Base-by-base conservation (phyloP, 441 rosid species). In the Pelargonium myrrhifolium region DNA sequence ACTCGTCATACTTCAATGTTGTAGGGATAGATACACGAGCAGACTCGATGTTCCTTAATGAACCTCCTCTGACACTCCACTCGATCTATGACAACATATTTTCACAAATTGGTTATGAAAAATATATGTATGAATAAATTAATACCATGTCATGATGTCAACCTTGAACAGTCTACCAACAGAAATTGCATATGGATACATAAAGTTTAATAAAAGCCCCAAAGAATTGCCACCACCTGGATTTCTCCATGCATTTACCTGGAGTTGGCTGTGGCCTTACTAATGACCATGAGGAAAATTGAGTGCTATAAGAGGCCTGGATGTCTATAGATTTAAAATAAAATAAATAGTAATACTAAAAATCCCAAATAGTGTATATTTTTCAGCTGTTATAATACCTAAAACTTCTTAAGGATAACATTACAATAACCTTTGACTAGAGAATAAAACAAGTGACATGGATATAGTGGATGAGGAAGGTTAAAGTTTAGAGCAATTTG, bases 21-120 rank as follows among this genome's bases (percentile, higher is more conserved):
- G 91, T 20, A 55, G 97, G 97, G 74, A 94, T 77, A 53, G 99
- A 94, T 71, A 89, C 76, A 68, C 97, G 91, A 72, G 98, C 99
- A 73, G 98, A 92, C 71, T 89, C 94, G 11, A 86, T 75, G 78
- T 94, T 94, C 77, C 97, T 81, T 71, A 91, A 68, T 58, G 94
- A 77, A 69, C 96, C 98, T 80, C 97, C 98, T 79, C 79, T 88
- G 61, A 92, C 85, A 76, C 85, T 92, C 89, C 92, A 92, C 74
- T 89, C 98, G 80, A 94, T 83, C 99, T 94, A 83, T 67, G 42
- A 6, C 73, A 11, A 53, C 21, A 17, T 53, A 8, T 53, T 9
- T 37, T 77, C 66, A 45, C 61, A 61, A 45, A 68, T 18, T 65
- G 40, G 42, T 43, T 17, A 67, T 28, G 39, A 24, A 9, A 47